Evolutionary conservation across 1,284 basidiomycete species (phyloP).

Genomic region (Ceratobasidium theobromae): DNA sequence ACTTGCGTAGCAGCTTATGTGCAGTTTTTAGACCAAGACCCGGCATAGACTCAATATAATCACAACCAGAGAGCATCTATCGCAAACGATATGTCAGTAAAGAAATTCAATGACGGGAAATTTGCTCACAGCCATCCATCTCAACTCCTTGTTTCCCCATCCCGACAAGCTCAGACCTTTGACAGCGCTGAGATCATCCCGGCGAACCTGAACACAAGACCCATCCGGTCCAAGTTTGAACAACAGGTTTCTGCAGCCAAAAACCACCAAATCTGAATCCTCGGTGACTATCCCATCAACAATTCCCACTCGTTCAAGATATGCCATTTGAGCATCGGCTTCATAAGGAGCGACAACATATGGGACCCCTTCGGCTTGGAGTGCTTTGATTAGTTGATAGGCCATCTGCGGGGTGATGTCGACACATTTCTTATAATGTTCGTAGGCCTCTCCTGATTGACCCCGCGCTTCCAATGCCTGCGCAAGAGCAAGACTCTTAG

Average conservation of each 20-base stretch:
- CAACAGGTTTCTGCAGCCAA: constrained; percentile 84
- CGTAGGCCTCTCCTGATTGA: constrained; percentile 76
- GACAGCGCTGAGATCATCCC: constrained; percentile 73
- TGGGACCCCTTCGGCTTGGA: constrained; percentile 73
- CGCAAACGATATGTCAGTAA: not conserved
- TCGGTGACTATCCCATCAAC: constrained; percentile 96
- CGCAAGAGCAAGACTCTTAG: constrained; percentile 68
- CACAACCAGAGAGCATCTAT: constrained; percentile 91
- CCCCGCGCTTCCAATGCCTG: constrained; percentile 75
- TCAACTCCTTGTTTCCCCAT: constrained; percentile 89
- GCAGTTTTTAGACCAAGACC: constrained; percentile 98
- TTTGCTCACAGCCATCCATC: constrained; percentile 73
- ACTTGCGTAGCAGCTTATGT: constrained; percentile 74
- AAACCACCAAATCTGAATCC: constrained; percentile 97
- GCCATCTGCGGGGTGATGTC: constrained; percentile 99
- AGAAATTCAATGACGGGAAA: not conserved
- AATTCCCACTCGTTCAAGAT: constrained; percentile 78
- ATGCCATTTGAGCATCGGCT: constrained; percentile 96
- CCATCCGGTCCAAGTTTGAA: constrained; percentile 85
- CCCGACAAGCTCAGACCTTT: constrained; percentile 77
- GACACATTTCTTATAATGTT: constrained; percentile 86
- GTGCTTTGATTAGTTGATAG: constrained; percentile 93
- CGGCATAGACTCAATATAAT: constrained; percentile 92
- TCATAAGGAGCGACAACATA: constrained; percentile 99
- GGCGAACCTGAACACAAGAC: constrained; percentile 78